Evolutionary conservation across 2,329 filamentous ascomycete species (phyloP), one percentile per base, ranked within the genome.

Genomic region (Alternaria triticina): DNA sequence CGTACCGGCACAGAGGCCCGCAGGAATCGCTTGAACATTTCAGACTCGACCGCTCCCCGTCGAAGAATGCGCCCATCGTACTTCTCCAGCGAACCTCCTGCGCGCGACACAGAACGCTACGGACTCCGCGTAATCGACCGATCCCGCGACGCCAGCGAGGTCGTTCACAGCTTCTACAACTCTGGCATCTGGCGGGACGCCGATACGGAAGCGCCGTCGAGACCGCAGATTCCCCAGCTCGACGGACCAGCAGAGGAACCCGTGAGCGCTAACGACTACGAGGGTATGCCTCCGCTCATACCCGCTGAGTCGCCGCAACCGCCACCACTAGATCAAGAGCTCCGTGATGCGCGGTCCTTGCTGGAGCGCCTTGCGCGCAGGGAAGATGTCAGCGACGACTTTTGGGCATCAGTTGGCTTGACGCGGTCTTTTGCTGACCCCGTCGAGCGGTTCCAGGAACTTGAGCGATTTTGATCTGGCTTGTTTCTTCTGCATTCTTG

Each of bases 361-460:
- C 85, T 96, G 36, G 88, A 90, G 69, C 86, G 88, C 46, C 84
- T 96, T 58, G 88, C 90, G 33, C 85, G 87, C 17, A 84, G 91
- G 23, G 87, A 92, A 73, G 91, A 94, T 70, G 90, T 96, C 57
- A 91, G 92, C 0, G 92, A 96, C 65, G 89, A 93, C 67, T 94
- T 91, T 89, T 96, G 93, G 93, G 79, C 79, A 57, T 81, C 79
- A 20, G 81, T 83, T 17, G 82, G 82, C 12, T 66, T 84, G 60
- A 72, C 73, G 47, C 71, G 75, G n/a, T 71, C 73, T 4, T 70
- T 78, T 59, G 71, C 76, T 1, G 76, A 78, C 57, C 74, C 74
- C n/a, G 69, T 79, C 5, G 75, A 78, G 64, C 71, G 74, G 25
- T 69, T 78, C 49, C 75, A 79, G 57, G 71, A 77, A 60, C 75